Evolutionary conservation across 306 rosid genomes (phyloP), one percentile per base, ranked within the genome.

Genomic region (Lagenaria siceraria): DNA sequence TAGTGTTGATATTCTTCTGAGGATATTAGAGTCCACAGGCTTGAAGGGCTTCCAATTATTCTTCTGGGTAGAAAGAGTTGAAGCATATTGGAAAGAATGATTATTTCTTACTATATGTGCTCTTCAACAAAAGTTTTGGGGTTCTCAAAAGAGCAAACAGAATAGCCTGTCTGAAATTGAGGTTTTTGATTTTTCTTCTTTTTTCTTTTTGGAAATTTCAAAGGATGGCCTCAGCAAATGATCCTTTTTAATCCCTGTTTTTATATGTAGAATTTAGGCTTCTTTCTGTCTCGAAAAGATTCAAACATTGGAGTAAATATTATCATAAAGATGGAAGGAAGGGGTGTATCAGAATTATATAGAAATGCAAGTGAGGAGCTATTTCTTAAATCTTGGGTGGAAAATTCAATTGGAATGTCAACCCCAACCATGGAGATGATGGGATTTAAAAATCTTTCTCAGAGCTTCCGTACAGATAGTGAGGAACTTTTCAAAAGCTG

Each of bases 401-500:
- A 91, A 77, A 87, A 84, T 74, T 84, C 97, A 72, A 80, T 87
- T 58, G 97, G 91, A 76, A 83, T 83, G 81, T 87, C 92, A 13
- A 88, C 83, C 15, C 91, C 96, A 56, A 69, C 91, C 66, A 87
- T 87, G 91, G 98, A 94, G 81, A 90, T 85, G 88, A 74, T 90
- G 77, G 97, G 97, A 1, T 90, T 94, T 84, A 91, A 87, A 87
- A 78, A 81, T 59, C 84, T 90, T 78, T 84, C 98, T 66, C 97
- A 90, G 54, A 85, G 74, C 85, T 86, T 91, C 52, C 95, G 97
- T 24, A 55, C 88, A 0, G 91, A 94, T 49, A 94, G 98, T 15
- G 98, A 94, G 77, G 98, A 94, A 81, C 98, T 94, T 80, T 94
- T 94, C 85, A 91, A 85, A 78, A 90, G 96, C 77, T 94, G 98